Evolutionary conservation across 2,329 filamentous ascomycete species (phyloP).

Genomic region (Fusarium sp.): DNA sequence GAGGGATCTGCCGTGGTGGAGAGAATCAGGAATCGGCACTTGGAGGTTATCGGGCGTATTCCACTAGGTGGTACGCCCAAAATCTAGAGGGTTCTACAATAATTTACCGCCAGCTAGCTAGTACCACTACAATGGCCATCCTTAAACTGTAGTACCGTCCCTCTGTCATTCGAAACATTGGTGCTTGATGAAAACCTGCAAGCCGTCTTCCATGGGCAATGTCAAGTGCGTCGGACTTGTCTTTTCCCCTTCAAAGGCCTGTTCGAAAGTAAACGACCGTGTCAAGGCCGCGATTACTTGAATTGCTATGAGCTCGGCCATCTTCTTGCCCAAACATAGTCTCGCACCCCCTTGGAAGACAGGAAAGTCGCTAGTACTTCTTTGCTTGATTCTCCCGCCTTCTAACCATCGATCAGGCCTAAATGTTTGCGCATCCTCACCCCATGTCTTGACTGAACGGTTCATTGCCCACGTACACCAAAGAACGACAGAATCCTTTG

Average conservation of each 20-base stretch:
- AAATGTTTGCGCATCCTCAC: neutral
- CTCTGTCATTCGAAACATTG: neutral
- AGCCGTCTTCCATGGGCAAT: neutral
- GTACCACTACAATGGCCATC: neutral
- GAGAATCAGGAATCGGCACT: too few species aligned
- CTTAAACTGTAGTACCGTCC: neutral
- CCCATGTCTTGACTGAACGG: neutral
- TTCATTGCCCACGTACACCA: neutral
- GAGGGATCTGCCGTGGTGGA: too few species aligned
- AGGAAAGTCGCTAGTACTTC: neutral
- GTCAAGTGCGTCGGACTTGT: neutral
- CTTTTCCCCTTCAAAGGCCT: neutral
- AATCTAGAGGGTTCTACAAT: neutral
- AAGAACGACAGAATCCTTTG: neutral
- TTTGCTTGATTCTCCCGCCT: neutral
- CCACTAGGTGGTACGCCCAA: too few species aligned
- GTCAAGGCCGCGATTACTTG: neutral
- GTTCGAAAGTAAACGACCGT: neutral
- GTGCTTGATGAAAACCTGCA: neutral
- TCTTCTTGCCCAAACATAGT: neutral
- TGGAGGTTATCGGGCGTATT: too few species aligned
- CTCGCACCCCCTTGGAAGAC: neutral
- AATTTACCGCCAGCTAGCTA: neutral
- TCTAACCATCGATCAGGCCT: neutral
- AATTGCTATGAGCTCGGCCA: neutral